phyloP scores from a whole-genome alignment of 116 monocot genomes.

The Cymodocea nodosa region DNA sequence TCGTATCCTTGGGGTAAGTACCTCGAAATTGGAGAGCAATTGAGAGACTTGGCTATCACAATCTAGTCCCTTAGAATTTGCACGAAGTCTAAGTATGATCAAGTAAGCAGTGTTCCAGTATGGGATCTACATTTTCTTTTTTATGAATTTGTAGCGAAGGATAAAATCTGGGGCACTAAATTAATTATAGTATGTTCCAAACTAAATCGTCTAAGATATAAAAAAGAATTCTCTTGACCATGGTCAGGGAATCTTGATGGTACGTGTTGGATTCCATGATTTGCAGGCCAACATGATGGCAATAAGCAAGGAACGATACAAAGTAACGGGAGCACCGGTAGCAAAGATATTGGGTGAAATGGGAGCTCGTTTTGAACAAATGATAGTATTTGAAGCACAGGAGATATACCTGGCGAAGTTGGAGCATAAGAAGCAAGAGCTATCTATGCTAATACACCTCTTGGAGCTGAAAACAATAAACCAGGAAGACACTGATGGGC shows the following conservation, averaged over 20 bases:
- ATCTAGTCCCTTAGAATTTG: constrained; percentile 14
- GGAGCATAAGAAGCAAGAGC: constrained; percentile 4
- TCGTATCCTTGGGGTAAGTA: constrained; percentile 39
- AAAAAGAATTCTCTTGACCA: too few species aligned
- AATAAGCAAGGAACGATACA: constrained; percentile 10
- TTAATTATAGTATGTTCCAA: too few species aligned
- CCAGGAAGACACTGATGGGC: constrained; percentile 1
- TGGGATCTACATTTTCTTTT: too few species aligned
- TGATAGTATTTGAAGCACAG: constrained; percentile 9
- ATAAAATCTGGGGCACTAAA: too few species aligned
- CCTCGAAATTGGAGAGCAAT: constrained; percentile 17
- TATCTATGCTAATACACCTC: constrained; percentile 3
- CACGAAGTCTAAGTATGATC: constrained; percentile 7
- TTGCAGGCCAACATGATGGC: background rate
- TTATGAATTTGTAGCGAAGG: too few species aligned
- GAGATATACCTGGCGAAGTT: constrained; percentile 8
- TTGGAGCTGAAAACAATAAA: background rate
- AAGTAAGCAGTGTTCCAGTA: background rate
- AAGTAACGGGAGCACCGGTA: constrained; percentile 10
- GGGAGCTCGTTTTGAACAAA: constrained; percentile 17
- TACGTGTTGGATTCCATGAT: too few species aligned
- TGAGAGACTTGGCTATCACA: constrained; percentile 20
- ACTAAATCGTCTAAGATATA: too few species aligned
- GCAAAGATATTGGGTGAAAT: constrained; percentile 20
- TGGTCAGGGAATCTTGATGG: too few species aligned